These are phyloP conservation scores for Crassisporium funariophilum DNA, from an alignment of 768 basidiomycete genomes.

Conservation along the genomic window DNA sequence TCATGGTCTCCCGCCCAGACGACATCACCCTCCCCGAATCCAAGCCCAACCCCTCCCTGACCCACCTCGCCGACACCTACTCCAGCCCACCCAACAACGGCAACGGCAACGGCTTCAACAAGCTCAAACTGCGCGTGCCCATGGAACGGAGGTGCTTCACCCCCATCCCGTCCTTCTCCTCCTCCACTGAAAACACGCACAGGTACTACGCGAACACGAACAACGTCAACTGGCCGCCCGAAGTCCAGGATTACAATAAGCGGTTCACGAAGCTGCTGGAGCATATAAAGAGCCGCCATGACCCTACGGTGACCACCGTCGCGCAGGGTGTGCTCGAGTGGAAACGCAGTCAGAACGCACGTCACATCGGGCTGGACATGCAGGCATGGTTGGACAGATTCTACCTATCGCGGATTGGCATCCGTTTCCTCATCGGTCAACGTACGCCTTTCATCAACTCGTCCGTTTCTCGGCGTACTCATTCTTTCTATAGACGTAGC, in stretches of 20 bases:
- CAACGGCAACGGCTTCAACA: constrained; percentile 51
- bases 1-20: constrained; percentile 50
- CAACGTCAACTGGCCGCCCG: constrained; percentile 81
- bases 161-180: constrained; percentile 5
- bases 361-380: constrained; percentile 80
- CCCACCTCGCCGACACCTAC: constrained; percentile 39
- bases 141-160: constrained; percentile 74
- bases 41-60: constrained; percentile 76
- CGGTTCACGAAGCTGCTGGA: constrained; percentile 87
- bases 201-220: constrained; percentile 87
- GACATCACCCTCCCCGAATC: constrained; percentile 65
- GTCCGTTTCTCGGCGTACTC: constrained; percentile 4
- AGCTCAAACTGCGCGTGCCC: constrained; percentile 74
- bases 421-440: constrained; percentile 96
- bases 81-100: constrained; percentile 26
- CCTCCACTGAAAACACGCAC: constrained; percentile 11
- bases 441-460: constrained; percentile 52
- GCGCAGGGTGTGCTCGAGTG: constrained; percentile 96
- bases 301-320: constrained; percentile 96
- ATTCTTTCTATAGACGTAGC: constrained; percentile 71
- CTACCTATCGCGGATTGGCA: constrained; percentile 94
- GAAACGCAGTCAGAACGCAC: constrained; percentile 75
- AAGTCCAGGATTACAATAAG: constrained; percentile 91
- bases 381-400: constrained; percentile 97
- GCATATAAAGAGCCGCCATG: constrained; percentile 90